Percentiles rank a stretch among this genome's conserved stretches.
Conservation (phyloP, 257 asterid genomes). For the Datura wrightii region DNA sequence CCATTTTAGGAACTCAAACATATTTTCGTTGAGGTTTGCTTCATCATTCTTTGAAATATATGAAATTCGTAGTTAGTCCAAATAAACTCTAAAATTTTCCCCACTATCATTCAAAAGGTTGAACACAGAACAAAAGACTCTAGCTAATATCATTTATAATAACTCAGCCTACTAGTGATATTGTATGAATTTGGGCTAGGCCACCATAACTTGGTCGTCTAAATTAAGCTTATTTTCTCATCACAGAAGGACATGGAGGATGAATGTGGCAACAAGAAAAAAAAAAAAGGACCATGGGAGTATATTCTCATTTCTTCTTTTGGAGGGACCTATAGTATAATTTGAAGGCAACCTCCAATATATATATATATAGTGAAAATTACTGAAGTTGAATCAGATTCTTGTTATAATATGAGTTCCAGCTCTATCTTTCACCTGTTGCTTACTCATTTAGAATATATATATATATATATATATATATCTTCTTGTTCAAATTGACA, state of each 20-base stretch:
- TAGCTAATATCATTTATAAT: too few species aligned
- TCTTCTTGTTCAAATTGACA: conserved; percentile 18
- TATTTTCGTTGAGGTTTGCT: too few species aligned
- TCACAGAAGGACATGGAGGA: neutral
- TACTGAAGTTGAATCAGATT: conserved; percentile 28
- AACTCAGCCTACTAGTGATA: too few species aligned
- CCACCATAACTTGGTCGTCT: too few species aligned
- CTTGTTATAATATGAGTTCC: conserved; percentile 14
- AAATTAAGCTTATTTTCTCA: too few species aligned
- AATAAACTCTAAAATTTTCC: too few species aligned
- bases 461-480: neutral
- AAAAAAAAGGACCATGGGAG: neutral
- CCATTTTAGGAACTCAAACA: too few species aligned
- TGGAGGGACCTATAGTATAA: conserved; percentile 20
- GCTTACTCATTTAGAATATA: neutral
- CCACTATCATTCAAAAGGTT: too few species aligned
- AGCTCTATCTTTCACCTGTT: neutral
- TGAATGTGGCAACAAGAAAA: conserved; percentile 17
- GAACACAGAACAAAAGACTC: too few species aligned
- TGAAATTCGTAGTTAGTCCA: too few species aligned
- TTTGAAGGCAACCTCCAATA: conserved; percentile 27
- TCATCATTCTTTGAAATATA: too few species aligned
- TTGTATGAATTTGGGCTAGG: too few species aligned
- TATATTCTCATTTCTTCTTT: conserved; percentile 16
- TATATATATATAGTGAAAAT: neutral